phyloP scores from a whole-genome alignment of 495 filamentous ascomycete species.

The Xylaria nigripes region DNA sequence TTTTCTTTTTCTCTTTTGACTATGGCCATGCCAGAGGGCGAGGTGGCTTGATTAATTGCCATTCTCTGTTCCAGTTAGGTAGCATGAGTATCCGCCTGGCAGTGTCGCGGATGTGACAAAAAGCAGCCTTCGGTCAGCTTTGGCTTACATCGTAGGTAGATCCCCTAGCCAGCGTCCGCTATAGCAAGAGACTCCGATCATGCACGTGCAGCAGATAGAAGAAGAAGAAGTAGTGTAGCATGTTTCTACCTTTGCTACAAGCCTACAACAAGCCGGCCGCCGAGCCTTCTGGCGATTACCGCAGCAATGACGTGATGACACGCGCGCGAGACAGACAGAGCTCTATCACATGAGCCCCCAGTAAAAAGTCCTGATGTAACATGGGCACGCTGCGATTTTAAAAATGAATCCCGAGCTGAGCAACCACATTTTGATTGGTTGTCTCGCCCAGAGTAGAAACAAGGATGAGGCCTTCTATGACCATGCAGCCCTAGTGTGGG shows the following conservation, averaged over 20 bases:
- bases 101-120: not conserved
- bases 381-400: not conserved
- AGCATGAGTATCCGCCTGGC: not conserved
- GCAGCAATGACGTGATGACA: not conserved
- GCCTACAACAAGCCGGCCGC: not conserved
- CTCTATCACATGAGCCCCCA: not conserved
- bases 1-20: too few relatives aligned
- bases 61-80: too few relatives aligned
- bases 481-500: too few relatives aligned
- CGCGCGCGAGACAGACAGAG: not conserved
- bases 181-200: not conserved
- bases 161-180: not conserved
- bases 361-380: not conserved
- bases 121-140: not conserved
- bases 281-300: not conserved
- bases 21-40: not conserved
- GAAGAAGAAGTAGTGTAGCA: not conserved
- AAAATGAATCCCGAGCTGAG: constrained; percentile 5
- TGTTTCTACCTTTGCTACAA: too few relatives aligned
- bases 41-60: not conserved
- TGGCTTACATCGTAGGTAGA: too few relatives aligned
- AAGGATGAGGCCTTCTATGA: not conserved
- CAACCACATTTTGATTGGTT: constrained; percentile 1
- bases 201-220: not conserved
- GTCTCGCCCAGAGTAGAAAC: not conserved